Percentiles rank a stretch among this genome's conserved stretches.
phyloP scores from a whole-genome alignment of 2,329 filamentous ascomycete species.

The Epichloe aotearoae region DNA sequence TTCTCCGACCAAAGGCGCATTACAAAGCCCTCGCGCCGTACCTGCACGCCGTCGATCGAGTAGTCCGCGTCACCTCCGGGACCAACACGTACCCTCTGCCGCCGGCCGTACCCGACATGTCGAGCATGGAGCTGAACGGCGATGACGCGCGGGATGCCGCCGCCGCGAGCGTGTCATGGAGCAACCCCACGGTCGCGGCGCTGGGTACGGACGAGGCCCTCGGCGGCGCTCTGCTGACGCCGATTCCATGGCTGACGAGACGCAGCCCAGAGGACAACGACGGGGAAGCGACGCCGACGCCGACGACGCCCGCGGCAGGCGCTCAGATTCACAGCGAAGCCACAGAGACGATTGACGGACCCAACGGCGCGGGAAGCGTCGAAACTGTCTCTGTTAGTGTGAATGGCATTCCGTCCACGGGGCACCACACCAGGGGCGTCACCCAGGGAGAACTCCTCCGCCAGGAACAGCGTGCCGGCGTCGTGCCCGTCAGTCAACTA shows the following conservation, averaged over 20 bases:
- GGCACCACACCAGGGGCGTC: constrained; percentile 38
- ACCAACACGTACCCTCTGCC: constrained; percentile 74
- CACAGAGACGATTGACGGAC: constrained; percentile 69
- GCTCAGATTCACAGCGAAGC: constrained; percentile 51
- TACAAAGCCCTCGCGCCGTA: constrained; percentile 76
- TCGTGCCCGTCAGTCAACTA: constrained; percentile 56
- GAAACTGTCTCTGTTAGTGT: constrained; percentile 69
- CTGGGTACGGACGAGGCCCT: constrained; percentile 79
- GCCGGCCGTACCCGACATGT: constrained; percentile 45
- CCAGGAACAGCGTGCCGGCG: constrained; percentile 74
- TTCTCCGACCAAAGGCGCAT: constrained; percentile 62
- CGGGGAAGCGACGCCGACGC: constrained; percentile 5
- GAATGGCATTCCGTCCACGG: constrained; percentile 50
- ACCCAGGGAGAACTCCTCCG: constrained; percentile 75
- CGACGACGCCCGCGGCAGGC: constrained; percentile 12
- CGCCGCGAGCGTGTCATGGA: constrained; percentile 30
- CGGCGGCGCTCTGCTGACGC: constrained; percentile 81
- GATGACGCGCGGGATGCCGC: constrained; percentile 29
- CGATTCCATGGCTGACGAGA: constrained; percentile 73
- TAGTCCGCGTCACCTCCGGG: constrained; percentile 78
- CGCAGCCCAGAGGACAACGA: constrained; percentile 18
- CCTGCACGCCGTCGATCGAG: constrained; percentile 79
- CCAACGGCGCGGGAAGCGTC: constrained; percentile 64
- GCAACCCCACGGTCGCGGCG: constrained; percentile 30
- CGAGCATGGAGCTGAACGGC: constrained; percentile 49